Evolutionary conservation across 768 basidiomycete genomes (phyloP).

Genomic region (Kwoniella botswanensis): DNA sequence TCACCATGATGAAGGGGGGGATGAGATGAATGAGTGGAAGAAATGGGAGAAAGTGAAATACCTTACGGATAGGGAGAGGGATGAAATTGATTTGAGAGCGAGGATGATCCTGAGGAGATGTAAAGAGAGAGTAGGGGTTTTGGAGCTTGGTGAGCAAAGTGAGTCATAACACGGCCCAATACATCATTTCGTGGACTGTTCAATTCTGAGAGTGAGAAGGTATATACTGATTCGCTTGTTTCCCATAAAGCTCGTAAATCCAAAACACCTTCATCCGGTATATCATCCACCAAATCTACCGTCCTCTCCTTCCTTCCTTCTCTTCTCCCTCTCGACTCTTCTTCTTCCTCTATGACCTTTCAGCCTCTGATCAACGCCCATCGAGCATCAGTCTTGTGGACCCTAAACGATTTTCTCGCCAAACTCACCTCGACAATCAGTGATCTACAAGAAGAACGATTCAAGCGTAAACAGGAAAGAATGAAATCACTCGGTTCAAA

Average conservation of each 20-base stretch:
- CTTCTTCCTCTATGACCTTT: conserved; percentile 61
- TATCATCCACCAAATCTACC: conserved; percentile 26
- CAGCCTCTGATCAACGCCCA: conserved; percentile 78
- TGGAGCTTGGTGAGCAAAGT: conserved; percentile 91
- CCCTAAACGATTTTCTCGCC: conserved; percentile 78
- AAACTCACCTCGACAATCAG: conserved; percentile 78
- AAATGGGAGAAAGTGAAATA: conserved; percentile 55
- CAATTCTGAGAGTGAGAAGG: no score
- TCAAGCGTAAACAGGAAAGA: conserved; percentile 83
- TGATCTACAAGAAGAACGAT: conserved; percentile 91
- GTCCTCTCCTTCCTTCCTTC: conserved; percentile 61
- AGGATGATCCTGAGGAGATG: conserved; percentile 83
- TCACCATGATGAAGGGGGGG: conserved; percentile 24
- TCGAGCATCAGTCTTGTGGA: conserved; percentile 90
- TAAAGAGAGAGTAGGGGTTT: conserved; percentile 80
- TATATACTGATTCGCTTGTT: no score
- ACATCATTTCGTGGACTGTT: no score
- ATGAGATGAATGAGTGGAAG: conserved; percentile 37
- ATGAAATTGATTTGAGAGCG: conserved; percentile 93
- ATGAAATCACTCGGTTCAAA: conserved; percentile 72
- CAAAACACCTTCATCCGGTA: conserved; percentile 24
- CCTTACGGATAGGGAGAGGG: conserved; percentile 86
- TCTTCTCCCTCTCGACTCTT: conserved; percentile 60
- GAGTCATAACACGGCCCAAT: conserved; percentile 52
- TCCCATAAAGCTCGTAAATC: conserved; percentile 17